These are phyloP conservation scores for Dryas drummondii DNA, from an alignment of 306 rosid genomes.

Conservation along the genomic window DNA sequence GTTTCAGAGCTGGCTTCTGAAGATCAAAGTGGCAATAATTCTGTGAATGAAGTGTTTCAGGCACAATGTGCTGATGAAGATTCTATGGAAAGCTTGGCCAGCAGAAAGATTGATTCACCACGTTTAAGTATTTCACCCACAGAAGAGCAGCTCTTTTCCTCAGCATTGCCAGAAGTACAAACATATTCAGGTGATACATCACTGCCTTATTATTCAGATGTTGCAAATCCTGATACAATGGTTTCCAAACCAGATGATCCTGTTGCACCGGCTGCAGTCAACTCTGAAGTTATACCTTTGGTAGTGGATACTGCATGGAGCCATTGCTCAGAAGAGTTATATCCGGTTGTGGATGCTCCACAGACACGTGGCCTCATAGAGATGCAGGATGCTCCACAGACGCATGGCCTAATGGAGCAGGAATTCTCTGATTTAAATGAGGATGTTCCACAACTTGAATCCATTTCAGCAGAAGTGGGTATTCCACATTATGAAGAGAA, in stretches of 20 bases:
- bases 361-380: constrained; percentile 20
- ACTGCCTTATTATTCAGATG: constrained; percentile 31
- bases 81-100: constrained; percentile 29
- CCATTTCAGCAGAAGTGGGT: constrained; percentile 34
- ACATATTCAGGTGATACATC: constrained; percentile 23
- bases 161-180: constrained; percentile 39
- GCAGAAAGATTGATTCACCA: constrained; percentile 34
- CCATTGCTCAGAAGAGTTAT: constrained; percentile 18
- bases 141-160: constrained; percentile 37
- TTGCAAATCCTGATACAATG: constrained; percentile 10
- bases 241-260: constrained; percentile 27
- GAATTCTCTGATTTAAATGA: constrained; percentile 31
- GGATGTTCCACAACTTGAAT: constrained; percentile 36
- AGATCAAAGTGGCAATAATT: constrained; percentile 26
- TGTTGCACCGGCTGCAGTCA: constrained; percentile 30
- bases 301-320: constrained; percentile 28
- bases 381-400: constrained; percentile 3
- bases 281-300: constrained; percentile 40
- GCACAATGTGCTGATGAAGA: constrained; percentile 37
- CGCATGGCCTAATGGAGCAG: constrained; percentile 30
- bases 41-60: constrained; percentile 34
- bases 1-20: constrained; percentile 41
- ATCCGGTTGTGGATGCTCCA: constrained; percentile 23
- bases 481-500: constrained; percentile 28
- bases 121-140: constrained; percentile 6